These are phyloP conservation scores for Boletus barrowsii DNA, from an alignment of 768 basidiomycete genomes.

Conservation along the genomic window DNA sequence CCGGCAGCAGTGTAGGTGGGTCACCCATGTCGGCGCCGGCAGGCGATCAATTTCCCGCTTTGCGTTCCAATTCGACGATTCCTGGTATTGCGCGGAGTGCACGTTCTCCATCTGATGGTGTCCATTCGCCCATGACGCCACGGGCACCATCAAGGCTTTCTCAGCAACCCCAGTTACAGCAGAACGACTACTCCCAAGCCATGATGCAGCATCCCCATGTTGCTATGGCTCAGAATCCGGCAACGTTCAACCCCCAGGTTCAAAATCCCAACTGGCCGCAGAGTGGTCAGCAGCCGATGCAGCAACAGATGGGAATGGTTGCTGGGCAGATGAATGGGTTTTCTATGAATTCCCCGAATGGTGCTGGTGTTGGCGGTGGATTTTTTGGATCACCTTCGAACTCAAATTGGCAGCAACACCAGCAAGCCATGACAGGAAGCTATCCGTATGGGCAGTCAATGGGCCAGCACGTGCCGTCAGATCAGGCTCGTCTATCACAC, in stretches of 20 bases:
- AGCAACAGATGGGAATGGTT: slow-evolving; percentile 36
- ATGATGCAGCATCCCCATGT: slow-evolving; percentile 38
- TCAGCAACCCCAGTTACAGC: slow-evolving; percentile 48
- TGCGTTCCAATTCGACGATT: slow-evolving; percentile 59
- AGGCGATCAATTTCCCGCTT: slow-evolving; percentile 43
- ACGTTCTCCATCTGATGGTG: slow-evolving; percentile 69
- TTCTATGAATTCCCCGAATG: slow-evolving; percentile 38
- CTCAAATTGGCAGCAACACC: slow-evolving; percentile 28
- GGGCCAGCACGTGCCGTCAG: slow-evolving; percentile 21
- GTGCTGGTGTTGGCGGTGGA: slow-evolving; percentile 21
- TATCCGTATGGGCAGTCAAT: slow-evolving; percentile 30
- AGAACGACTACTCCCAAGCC: slow-evolving; percentile 38
- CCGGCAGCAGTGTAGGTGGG: slow-evolving; percentile 25
- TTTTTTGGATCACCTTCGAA: slow-evolving; percentile 29
- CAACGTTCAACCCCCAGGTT: slow-evolving; percentile 32
- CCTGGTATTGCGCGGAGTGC: slow-evolving; percentile 75
- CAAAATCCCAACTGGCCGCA: slow-evolving; percentile 47
- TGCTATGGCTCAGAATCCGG: slow-evolving; percentile 27
- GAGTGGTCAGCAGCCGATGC: slow-evolving; percentile 54
- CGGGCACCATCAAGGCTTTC: slow-evolving; percentile 35
- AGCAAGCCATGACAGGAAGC: slow-evolving; percentile 25
- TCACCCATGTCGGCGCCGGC: slow-evolving; percentile 44
- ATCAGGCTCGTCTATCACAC: slow-evolving; percentile 41
- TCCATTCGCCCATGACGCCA: slow-evolving; percentile 43
- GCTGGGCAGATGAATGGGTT: slow-evolving; percentile 35